phyloP scores from a whole-genome alignment of 192 early-diverging fungal species.

The Linnemannia zychae region DNA sequence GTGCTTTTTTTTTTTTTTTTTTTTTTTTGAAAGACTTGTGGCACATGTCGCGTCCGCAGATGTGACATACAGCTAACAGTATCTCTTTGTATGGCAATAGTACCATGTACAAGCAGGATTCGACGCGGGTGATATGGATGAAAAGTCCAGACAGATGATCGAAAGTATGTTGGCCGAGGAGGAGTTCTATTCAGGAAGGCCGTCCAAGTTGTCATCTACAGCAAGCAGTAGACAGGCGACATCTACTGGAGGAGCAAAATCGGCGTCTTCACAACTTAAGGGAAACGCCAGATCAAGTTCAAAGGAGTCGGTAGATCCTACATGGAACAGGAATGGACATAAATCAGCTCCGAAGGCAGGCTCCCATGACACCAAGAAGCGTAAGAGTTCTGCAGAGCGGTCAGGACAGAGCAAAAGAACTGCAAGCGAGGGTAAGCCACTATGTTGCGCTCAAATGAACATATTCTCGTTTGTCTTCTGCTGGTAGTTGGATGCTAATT shows the following conservation, averaged over 20 bases:
- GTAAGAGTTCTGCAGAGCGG: conserved; percentile 39
- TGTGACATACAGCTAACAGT: background rate
- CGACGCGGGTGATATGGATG: conserved; percentile 62
- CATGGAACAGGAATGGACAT: conserved; percentile 13
- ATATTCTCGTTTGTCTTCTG: background rate
- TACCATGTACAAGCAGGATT: conserved; percentile 36
- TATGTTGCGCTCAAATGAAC: background rate
- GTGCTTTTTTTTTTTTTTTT: background rate
- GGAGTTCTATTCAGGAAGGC: conserved; percentile 66
- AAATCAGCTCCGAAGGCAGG: conserved; percentile 23
- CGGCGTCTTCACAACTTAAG: background rate
- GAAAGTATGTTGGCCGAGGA: conserved; percentile 76
- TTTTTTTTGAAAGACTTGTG: background rate
- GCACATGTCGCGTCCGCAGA: background rate
- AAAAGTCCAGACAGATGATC: conserved; percentile 67
- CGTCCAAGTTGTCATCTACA: background rate
- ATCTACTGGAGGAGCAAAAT: background rate
- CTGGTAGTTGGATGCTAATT: background rate
- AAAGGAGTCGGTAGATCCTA: background rate
- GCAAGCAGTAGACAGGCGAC: background rate
- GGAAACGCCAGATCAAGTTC: background rate
- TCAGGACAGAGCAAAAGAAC: conserved; percentile 39
- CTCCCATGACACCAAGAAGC: conserved; percentile 41
- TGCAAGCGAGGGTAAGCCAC: conserved; percentile 40
- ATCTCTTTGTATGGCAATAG: background rate